These are phyloP conservation scores for Plasmodium inui DNA, from an alignment of 169 alveolate species.

Conservation along the genomic window DNA sequence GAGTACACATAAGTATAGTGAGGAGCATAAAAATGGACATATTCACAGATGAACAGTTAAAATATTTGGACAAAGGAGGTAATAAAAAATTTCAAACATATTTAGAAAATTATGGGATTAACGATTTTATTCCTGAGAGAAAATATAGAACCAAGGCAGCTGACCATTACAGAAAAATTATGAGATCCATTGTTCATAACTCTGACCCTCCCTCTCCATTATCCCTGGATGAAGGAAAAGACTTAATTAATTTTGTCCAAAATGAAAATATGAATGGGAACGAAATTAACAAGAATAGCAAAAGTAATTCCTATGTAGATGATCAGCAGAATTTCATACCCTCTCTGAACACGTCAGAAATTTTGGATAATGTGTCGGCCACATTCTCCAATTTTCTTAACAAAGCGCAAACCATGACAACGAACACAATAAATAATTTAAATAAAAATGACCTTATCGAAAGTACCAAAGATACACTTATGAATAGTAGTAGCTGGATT, in stretches of 20 bases:
- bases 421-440: conserved; percentile 57
- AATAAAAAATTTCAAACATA: conserved; percentile 79
- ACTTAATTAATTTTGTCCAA: conserved; percentile 44
- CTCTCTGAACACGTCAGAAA: conserved; percentile 57
- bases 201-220: conserved; percentile 70
- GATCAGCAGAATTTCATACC: conserved; percentile 31
- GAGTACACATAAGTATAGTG: conserved; percentile 94
- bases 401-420: conserved; percentile 64
- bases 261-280: conserved; percentile 50
- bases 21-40: conserved; percentile 95
- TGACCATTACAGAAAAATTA: conserved; percentile 81
- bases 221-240: conserved; percentile 63
- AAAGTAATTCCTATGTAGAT: conserved; percentile 10
- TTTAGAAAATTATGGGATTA: conserved; percentile 82
- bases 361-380: conserved; percentile 51
- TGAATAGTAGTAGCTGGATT: conserved; percentile 70
- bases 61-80: conserved; percentile 87
- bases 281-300: conserved; percentile 56
- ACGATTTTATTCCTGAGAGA: conserved; percentile 79
- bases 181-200: conserved; percentile 62
- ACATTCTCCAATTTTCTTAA: conserved; percentile 58
- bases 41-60: conserved; percentile 93
- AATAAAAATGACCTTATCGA: conserved; percentile 66
- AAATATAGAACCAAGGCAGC: conserved; percentile 86
- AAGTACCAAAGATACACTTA: conserved; percentile 70